A percentile compares a stretch with the other conserved stretches of the same genome.
Conservation (phyloP, 768 basidiomycete species). For the Glaciozyma martinii region DNA sequence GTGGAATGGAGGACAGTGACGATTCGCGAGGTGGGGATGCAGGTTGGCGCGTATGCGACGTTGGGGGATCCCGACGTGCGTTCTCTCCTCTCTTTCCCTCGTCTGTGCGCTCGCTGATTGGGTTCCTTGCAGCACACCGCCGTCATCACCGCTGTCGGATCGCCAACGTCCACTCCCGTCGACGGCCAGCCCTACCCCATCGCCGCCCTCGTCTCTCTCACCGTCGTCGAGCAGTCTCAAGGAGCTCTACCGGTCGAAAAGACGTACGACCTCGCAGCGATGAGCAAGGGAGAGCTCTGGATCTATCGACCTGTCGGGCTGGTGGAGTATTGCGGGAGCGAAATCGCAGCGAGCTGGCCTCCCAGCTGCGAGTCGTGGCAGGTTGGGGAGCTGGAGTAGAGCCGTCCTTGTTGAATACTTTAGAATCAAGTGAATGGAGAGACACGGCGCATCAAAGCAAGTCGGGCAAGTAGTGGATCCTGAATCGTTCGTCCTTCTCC, state of each 20-base stretch:
- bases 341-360: slow-evolving; percentile 27
- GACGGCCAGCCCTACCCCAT: slow-evolving; percentile 43
- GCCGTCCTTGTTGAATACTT: no score
- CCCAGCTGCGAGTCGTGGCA: slow-evolving; percentile 10
- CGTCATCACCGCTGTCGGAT: slow-evolving; percentile 44
- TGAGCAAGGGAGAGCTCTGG: slow-evolving; percentile 52
- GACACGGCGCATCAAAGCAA: no score
- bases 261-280: slow-evolving; percentile 45
- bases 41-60: slow-evolving; percentile 18
- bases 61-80: slow-evolving; percentile 48
- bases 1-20: slow-evolving; percentile 48
- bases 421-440: no score
- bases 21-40: slow-evolving; percentile 32
- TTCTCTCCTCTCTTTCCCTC: background rate
- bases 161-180: slow-evolving; percentile 37
- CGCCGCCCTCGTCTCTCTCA: slow-evolving; percentile 44
- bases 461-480: no score
- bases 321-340: slow-evolving; percentile 18
- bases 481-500: no score
- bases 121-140: slow-evolving; percentile 44
- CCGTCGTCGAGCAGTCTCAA: slow-evolving; percentile 52
- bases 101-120: no score
- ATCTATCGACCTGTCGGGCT: slow-evolving; percentile 48
- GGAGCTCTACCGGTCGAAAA: slow-evolving; percentile 42
- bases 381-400: background rate